phyloP scores from a whole-genome alignment of 306 rosid species.

The Canavalia gladiata region DNA sequence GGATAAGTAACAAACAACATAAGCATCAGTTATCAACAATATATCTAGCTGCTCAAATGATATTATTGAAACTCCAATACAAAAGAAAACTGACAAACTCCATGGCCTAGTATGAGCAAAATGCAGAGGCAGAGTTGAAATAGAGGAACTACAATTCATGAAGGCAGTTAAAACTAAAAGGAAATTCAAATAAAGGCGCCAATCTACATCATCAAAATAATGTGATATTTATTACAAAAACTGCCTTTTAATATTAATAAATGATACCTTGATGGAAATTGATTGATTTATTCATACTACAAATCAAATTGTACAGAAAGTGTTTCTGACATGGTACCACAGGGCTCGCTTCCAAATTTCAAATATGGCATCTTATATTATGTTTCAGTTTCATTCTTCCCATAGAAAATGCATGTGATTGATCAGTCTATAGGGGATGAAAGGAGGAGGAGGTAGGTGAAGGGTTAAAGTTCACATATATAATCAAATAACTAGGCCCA shows the following conservation, averaged over 20 bases:
- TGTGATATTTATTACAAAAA: neutral
- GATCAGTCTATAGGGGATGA: neutral
- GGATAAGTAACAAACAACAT: slow-evolving; percentile 22
- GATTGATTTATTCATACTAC: neutral
- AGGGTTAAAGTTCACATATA: slow-evolving; percentile 4
- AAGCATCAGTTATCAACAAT: slow-evolving; percentile 10
- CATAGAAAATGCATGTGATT: neutral
- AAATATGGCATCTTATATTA: slow-evolving; percentile 26
- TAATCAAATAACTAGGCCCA: neutral
- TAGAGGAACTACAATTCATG: slow-evolving; percentile 9
- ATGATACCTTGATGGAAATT: neutral
- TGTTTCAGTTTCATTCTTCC: neutral
- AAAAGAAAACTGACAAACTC: slow-evolving; percentile 17
- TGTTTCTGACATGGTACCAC: neutral
- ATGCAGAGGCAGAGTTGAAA: neutral
- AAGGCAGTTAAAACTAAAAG: slow-evolving; percentile 1
- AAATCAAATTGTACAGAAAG: neutral
- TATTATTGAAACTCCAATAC: neutral
- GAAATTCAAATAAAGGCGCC: neutral
- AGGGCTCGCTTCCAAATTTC: neutral
- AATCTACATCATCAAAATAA: slow-evolving; percentile 23
- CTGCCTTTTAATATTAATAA: neutral
- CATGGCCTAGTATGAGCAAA: neutral
- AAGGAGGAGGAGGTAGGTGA: neutral
- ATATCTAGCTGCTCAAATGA: neutral